Evolutionary conservation across 2,329 filamentous ascomycete genomes (phyloP).

Genomic region (Penicillium sp.): DNA sequence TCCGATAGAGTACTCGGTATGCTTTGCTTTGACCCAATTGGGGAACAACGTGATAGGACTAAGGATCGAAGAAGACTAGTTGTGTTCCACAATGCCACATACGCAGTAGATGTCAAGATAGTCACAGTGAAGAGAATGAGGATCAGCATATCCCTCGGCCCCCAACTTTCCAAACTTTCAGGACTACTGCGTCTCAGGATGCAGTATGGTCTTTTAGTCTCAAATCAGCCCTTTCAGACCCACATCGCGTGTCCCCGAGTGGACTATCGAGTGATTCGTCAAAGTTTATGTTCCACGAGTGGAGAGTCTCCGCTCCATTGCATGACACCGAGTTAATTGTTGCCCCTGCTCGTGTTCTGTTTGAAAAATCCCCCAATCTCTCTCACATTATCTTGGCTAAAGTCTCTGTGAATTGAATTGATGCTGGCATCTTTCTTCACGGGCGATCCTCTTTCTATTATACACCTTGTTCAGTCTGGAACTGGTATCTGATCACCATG

Average conservation of each 20-base stretch:
- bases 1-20: not conserved
- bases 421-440: conserved; percentile 3
- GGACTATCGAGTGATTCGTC: not conserved
- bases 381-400: not conserved
- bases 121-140: too few species aligned
- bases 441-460: not conserved
- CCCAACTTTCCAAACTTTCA: not conserved
- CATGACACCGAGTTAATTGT: not conserved
- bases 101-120: too few species aligned
- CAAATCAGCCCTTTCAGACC: not conserved
- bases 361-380: not conserved
- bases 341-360: not conserved
- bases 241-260: not conserved
- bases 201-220: not conserved
- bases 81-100: too few species aligned
- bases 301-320: not conserved
- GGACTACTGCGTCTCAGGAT: not conserved
- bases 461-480: not conserved
- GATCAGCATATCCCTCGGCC: not conserved
- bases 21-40: not conserved
- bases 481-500: conserved; percentile 18
- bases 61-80: too few species aligned
- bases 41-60: not conserved
- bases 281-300: not conserved
- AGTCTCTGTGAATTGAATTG: not conserved